A percentile compares a stretch with the other conserved stretches of the same genome.
These are phyloP conservation scores for Corymbia maculata DNA, from an alignment of 345 rosid genomes.

Conservation along the genomic window DNA sequence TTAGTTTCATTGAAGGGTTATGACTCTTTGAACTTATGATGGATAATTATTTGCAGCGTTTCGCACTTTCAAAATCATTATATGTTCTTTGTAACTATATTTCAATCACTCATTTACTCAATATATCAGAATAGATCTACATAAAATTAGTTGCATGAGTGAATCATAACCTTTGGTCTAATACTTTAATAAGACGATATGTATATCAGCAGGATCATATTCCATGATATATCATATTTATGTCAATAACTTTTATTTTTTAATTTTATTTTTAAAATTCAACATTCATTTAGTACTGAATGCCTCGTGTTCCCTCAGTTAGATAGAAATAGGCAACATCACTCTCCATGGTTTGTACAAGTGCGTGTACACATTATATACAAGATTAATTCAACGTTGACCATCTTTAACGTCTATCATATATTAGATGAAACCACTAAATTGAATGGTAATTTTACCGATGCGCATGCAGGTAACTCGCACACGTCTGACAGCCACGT, in stretches of 20 bases:
- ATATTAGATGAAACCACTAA: neutral
- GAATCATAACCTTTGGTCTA: neutral
- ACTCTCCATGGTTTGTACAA: neutral
- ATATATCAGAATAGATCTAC: neutral
- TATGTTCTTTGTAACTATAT: neutral
- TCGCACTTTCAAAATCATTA: neutral
- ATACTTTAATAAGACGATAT: neutral
- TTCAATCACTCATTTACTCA: neutral
- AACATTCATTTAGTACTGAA: neutral
- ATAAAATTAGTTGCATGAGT: neutral
- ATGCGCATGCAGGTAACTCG: slow-evolving; percentile 28
- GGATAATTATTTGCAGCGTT: neutral
- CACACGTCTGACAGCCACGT: slow-evolving; percentile 48
- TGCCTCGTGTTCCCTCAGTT: neutral
- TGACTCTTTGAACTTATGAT: neutral
- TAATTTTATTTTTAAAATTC: neutral
- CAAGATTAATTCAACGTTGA: neutral
- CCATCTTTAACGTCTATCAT: neutral
- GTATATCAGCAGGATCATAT: neutral
- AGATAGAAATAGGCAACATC: neutral
- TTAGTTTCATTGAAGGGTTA: too few species aligned
- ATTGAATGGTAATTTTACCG: neutral
- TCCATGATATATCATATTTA: neutral
- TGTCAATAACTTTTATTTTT: neutral
- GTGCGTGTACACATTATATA: neutral